These are phyloP conservation scores for Pseudozyma hubeiensis DNA, from an alignment of 1,284 basidiomycete genomes.

Conservation along the genomic window DNA sequence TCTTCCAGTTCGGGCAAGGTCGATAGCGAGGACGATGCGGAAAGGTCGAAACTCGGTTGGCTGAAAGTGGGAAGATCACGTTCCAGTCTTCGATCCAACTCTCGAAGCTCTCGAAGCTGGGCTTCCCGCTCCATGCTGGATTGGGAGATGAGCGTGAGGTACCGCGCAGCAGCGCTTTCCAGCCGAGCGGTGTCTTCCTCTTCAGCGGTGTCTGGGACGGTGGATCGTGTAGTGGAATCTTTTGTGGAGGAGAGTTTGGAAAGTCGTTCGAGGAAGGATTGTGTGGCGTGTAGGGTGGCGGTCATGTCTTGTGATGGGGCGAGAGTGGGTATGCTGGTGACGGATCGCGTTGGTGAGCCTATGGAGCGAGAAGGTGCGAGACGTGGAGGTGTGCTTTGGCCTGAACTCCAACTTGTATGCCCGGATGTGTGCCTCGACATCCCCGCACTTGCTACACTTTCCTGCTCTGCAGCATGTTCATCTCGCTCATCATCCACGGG, in stretches of 20 bases:
- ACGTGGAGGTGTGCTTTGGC: no score
- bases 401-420: no score
- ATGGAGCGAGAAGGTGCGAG: not conserved
- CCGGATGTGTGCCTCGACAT: no score
- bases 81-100: slow-evolving; percentile 19
- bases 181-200: slow-evolving; percentile 28
- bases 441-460: no score
- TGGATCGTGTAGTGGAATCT: no score
- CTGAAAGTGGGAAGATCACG: slow-evolving; percentile 8
- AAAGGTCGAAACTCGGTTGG: not conserved
- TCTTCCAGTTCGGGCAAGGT: no score
- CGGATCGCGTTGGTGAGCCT: not conserved
- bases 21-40: not conserved
- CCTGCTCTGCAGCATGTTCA: no score
- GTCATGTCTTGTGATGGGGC: not conserved
- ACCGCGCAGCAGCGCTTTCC: slow-evolving; percentile 16
- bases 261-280: slow-evolving; percentile 1
- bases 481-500: no score
- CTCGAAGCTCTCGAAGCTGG: slow-evolving; percentile 49
- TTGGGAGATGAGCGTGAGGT: slow-evolving; percentile 34
- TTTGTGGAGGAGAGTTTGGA: slow-evolving; percentile 1
- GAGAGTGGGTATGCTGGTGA: no score
- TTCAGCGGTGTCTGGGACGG: not conserved
- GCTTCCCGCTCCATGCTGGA: slow-evolving; percentile 28
- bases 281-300: no score